Evolutionary conservation across 371 early-diverging fungal genomes (phyloP), one percentile per base, ranked within the genome.

Genomic region (Lichtheimia ornata): DNA sequence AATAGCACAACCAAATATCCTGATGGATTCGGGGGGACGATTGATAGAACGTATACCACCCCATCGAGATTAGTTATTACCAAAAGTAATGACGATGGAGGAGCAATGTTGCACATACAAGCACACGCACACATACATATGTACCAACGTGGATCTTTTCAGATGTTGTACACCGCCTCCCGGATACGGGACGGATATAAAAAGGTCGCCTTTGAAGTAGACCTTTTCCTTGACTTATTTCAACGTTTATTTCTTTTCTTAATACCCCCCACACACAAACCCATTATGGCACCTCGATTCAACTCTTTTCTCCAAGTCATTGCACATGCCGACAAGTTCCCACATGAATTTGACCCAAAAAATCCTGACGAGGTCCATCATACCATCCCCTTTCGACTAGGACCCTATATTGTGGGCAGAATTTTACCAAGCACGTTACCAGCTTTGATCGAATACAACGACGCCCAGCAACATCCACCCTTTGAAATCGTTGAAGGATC

Each of bases 301-400:
- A 50, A 62, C 27, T 62, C 59, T 18, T 53, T 62, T 7, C 51
- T 67, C 13, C 58, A 82, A 59, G 72, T 71, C 1, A 76, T 80
- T 7, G 51, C 67, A 24, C 53, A 70, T 18, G 80, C 80, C 51
- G 83, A 83, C 53, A 79, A 70, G 17, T 74, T 69, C 14, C 77
- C 83, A 3, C 79, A 83, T 27, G 57, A 60, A 3, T 52, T 61
- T 15, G 60, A 59, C 28, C 57, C 57, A 24, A 56, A 62, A 28
- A 55, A 62, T 49, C 56, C 56, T 14, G 67, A 69, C 18, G 65
- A 61, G 28, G 51, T 65, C 3, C 66, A 72, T 30, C 63, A 73
- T 24, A 58, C 63, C 2, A 55, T 63, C 15, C 77, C 76, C 17
- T 65, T 83, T 47, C 51, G 56, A 18, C 58, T 77, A 1, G 70